Conservation (phyloP, 106 monocot species). For the Phalaenopsis equestris region DNA sequence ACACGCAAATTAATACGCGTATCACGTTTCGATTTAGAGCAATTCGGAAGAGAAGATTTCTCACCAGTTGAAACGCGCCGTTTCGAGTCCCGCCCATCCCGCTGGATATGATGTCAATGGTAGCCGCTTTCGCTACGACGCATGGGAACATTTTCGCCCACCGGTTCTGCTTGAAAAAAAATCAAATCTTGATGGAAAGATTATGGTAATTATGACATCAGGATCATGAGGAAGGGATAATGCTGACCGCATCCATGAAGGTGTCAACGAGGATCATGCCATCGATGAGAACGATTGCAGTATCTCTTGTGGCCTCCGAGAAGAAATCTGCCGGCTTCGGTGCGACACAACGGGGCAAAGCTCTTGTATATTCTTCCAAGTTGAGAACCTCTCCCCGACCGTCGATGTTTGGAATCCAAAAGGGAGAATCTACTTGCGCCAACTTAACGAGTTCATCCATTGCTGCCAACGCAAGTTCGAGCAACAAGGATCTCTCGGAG, state of each 20-base stretch:
- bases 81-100: constrained; percentile 52
- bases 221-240: neutral
- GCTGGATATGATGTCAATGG: constrained; percentile 42
- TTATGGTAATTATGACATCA: neutral
- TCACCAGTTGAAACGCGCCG: constrained; percentile 55
- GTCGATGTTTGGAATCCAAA: constrained; percentile 31
- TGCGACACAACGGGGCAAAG: constrained; percentile 28
- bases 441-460: constrained; percentile 62
- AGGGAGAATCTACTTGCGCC: constrained; percentile 50
- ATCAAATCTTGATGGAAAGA: too few species aligned
- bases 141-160: constrained; percentile 62
- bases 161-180: constrained; percentile 23
- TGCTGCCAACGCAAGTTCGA: constrained; percentile 52
- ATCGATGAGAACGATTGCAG: constrained; percentile 52
- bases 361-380: constrained; percentile 35
- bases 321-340: constrained; percentile 29
- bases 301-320: constrained; percentile 50
- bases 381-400: constrained; percentile 25
- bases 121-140: constrained; percentile 34
- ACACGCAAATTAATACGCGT: neutral
- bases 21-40: too few species aligned
- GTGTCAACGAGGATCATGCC: constrained; percentile 44
- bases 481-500: constrained; percentile 28
- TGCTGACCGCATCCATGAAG: constrained; percentile 56
- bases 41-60: neutral